These are phyloP conservation scores for Zasmidium citrigriseum DNA, from an alignment of 2,329 filamentous ascomycete species.

Conservation along the genomic window DNA sequence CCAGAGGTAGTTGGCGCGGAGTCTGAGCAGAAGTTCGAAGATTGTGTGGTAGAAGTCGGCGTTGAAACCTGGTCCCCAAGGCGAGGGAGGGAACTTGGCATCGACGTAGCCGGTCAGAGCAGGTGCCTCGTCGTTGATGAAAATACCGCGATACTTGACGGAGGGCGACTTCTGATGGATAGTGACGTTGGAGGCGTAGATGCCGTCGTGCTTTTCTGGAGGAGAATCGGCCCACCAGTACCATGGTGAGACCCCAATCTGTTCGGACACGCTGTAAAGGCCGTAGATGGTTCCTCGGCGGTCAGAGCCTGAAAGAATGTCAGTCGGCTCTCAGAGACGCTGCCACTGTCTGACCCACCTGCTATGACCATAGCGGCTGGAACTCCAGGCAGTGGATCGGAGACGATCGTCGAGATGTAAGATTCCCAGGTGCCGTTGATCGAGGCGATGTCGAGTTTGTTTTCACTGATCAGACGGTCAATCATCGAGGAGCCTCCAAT, in stretches of 20 bases:
- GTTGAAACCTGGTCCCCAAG: slow-evolving; percentile 31
- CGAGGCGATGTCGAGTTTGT: no score
- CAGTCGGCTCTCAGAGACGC: no score
- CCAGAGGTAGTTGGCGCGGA: slow-evolving; percentile 75
- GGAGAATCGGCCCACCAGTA: slow-evolving; percentile 69
- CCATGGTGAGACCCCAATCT: slow-evolving; percentile 73
- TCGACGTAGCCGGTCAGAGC: slow-evolving; percentile 67
- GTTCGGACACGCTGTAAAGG: slow-evolving; percentile 70
- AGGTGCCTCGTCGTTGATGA: slow-evolving; percentile 71
- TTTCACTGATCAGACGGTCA: no score
- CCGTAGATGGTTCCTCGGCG: slow-evolving; percentile 69
- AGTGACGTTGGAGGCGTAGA: slow-evolving; percentile 57
- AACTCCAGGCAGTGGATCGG: no score
- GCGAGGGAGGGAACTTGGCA: slow-evolving; percentile 48
- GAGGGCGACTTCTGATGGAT: slow-evolving; percentile 62
- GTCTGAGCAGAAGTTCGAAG: slow-evolving; percentile 69
- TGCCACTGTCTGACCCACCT: no score
- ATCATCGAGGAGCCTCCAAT: no score
- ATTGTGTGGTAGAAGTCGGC: slow-evolving; percentile 68
- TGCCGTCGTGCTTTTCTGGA: slow-evolving; percentile 50
- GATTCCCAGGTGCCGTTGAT: no score
- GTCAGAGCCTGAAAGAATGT: slow-evolving; percentile 58
- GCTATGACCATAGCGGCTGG: no score
- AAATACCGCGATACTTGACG: slow-evolving; percentile 69
- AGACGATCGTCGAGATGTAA: no score